These are phyloP conservation scores for Lolium multiflorum DNA, from an alignment of 176 grass and related monocot species.

Conservation along the genomic window DNA sequence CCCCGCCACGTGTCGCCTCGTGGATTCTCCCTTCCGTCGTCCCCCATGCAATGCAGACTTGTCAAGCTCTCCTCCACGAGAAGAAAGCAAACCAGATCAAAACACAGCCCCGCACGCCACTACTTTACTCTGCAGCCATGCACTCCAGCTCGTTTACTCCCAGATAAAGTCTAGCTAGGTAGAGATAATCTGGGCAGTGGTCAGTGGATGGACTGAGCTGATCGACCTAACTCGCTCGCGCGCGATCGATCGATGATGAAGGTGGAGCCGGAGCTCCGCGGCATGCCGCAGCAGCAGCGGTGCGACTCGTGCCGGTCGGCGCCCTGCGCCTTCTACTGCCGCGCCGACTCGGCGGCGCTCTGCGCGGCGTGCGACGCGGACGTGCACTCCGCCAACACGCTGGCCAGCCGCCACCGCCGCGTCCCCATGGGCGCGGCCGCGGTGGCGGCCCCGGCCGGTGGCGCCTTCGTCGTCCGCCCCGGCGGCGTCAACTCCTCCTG, in stretches of 20 bases:
- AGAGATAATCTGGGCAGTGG: background rate
- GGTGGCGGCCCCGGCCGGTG: constrained; percentile 20
- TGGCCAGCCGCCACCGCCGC: constrained; percentile 72
- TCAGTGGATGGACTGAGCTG: background rate
- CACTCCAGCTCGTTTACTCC: background rate
- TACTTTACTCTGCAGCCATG: background rate
- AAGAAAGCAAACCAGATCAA: constrained; percentile 3
- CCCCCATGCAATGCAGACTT: constrained; percentile 10
- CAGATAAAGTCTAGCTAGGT: background rate
- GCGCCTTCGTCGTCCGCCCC: constrained; percentile 40
- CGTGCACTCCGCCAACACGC: constrained; percentile 70
- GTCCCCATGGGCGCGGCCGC: constrained; percentile 27
- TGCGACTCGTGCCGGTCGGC: constrained; percentile 56
- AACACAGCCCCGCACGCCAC: background rate
- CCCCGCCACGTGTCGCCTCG: background rate
- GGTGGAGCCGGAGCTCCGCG: constrained; percentile 17
- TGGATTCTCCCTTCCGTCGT: background rate
- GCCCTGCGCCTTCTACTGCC: constrained; percentile 53
- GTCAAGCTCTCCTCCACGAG: constrained; percentile 25
- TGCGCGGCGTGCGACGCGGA: constrained; percentile 61
- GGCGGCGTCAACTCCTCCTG: constrained; percentile 44
- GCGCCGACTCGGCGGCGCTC: constrained; percentile 61
- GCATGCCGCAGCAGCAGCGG: constrained; percentile 30
- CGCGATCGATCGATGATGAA: background rate
- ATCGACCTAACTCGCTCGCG: background rate